These are phyloP conservation scores for Colletotrichum magnum DNA, from an alignment of 2,329 filamentous ascomycete species.

Conservation along the genomic window DNA sequence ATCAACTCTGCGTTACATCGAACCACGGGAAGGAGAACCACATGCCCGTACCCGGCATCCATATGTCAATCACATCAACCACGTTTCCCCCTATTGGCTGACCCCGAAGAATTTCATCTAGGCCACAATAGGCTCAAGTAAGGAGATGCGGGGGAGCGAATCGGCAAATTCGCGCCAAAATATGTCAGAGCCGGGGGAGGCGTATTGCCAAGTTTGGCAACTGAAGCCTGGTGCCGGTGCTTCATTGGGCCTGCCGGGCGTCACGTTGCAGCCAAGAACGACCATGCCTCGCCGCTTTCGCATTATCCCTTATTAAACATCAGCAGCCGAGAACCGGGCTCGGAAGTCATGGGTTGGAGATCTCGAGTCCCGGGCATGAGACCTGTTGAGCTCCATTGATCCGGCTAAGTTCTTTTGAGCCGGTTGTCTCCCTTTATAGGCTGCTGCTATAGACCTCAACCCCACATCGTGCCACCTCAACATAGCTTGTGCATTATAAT, in stretches of 20 bases:
- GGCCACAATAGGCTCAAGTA: constrained; percentile 27
- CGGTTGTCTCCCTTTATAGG: no score
- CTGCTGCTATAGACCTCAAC: no score
- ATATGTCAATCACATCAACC: neutral
- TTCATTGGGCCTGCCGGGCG: neutral
- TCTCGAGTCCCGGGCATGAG: no score
- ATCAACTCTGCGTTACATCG: no score
- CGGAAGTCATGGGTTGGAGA: no score
- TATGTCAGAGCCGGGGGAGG: constrained; percentile 7
- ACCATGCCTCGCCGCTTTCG: neutral
- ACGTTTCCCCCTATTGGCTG: constrained; percentile 15
- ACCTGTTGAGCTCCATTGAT: no score
- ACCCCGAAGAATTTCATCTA: constrained; percentile 1
- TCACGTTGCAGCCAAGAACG: constrained; percentile 22
- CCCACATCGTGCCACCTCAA: no score
- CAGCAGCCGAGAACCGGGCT: neutral
- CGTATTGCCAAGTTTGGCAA: neutral
- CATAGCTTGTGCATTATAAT: no score
- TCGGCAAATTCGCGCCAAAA: constrained; percentile 1
- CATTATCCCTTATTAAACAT: constrained; percentile 7
- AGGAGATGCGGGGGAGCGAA: constrained; percentile 7
- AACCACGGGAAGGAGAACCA: neutral
- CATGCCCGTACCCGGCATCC: neutral
- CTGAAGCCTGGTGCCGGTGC: neutral
- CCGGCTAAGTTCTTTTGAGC: no score